These are phyloP conservation scores for Lasiodiplodia citricola DNA, from an alignment of 2,329 filamentous ascomycete genomes.

Conservation along the genomic window DNA sequence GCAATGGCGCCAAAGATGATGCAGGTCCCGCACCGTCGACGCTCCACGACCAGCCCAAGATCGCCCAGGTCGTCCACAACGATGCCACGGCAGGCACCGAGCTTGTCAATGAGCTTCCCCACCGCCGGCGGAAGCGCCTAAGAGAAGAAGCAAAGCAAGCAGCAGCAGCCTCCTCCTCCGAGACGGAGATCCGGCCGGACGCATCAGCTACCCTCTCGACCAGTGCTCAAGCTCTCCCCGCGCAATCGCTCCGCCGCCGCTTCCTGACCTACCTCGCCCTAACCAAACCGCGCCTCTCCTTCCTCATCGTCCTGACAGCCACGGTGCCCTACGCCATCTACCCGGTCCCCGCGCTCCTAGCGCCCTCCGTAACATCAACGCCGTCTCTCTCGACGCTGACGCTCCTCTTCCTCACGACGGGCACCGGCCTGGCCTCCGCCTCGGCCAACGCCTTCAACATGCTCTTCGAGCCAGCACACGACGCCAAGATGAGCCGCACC, in stretches of 20 bases:
- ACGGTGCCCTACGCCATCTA: constrained; percentile 93
- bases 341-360: constrained; percentile 85
- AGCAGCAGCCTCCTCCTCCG: constrained; percentile 30
- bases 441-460: constrained; percentile 96
- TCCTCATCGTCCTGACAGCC: constrained; percentile 87
- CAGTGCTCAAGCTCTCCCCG: constrained; percentile 62
- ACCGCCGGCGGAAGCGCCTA: constrained; percentile 41
- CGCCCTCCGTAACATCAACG: constrained; percentile 67
- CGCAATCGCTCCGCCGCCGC: constrained; percentile 65
- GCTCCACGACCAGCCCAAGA: constrained; percentile 25
- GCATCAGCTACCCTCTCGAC: constrained; percentile 66
- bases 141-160: constrained; percentile 32
- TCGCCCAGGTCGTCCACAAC: constrained; percentile 27
- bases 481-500: constrained; percentile 93
- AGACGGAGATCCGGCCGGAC: constrained; percentile 57
- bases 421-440: constrained; percentile 86
- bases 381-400: constrained; percentile 90
- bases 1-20: constrained; percentile 23
- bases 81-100: constrained; percentile 28
- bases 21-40: constrained; percentile 23
- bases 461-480: constrained; percentile 89
- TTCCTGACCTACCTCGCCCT: constrained; percentile 85
- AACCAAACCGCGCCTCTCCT: constrained; percentile 91
- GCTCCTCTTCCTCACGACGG: constrained; percentile 86
- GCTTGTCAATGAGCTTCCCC: constrained; percentile 38